Conservation (phyloP, 192 early-diverging fungal genomes). For the Coemansia sp. region DNA sequence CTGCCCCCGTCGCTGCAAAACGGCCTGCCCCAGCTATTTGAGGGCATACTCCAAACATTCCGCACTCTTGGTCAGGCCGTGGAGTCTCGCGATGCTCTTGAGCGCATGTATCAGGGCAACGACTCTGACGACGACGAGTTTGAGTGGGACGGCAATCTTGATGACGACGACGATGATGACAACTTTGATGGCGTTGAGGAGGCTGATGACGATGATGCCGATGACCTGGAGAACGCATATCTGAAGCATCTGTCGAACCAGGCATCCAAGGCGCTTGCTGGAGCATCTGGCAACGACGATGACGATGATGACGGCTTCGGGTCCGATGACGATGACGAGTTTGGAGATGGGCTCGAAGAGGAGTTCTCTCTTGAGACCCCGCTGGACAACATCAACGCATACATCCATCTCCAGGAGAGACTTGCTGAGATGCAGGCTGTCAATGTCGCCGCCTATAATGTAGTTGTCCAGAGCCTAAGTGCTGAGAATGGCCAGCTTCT, state of each 20-base stretch:
- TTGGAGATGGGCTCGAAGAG: conserved; percentile 67
- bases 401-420: conserved; percentile 66
- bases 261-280: conserved; percentile 49
- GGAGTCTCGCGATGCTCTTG: conserved; percentile 47
- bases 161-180: conserved; percentile 48
- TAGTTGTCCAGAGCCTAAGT: conserved; percentile 33
- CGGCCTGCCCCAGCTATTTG: conserved; percentile 74
- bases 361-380: conserved; percentile 76
- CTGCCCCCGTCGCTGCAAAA: conserved; percentile 69
- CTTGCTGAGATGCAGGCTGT: conserved; percentile 50
- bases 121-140: conserved; percentile 34
- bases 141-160: conserved; percentile 44
- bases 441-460: conserved; percentile 35
- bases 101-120: conserved; percentile 38
- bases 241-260: conserved; percentile 59
- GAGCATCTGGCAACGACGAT: conserved; percentile 42
- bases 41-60: conserved; percentile 70
- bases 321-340: conserved; percentile 48
- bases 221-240: conserved; percentile 63
- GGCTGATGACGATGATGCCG: conserved; percentile 63
- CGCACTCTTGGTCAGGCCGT: conserved; percentile 65
- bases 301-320: conserved; percentile 40
- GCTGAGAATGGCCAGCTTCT: conserved; percentile 41
- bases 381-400: conserved; percentile 72
- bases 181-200: conserved; percentile 57